Evolutionary conservation across 345 rosid genomes (phyloP).

Genomic region (Luvunga scandens): DNA sequence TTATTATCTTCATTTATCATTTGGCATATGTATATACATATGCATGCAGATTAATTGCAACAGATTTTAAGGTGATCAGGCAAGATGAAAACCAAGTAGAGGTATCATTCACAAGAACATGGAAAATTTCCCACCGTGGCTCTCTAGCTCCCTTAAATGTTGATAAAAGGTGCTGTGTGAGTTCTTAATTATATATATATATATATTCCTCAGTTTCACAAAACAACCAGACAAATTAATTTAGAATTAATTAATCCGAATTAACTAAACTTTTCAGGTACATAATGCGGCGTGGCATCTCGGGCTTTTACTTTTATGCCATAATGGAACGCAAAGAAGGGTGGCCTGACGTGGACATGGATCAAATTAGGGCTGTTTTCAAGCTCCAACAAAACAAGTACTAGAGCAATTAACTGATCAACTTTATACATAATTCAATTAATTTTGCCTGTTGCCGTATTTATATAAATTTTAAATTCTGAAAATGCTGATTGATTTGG

Average conservation of each 20-base stretch:
- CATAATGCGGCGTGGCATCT: slow-evolving; percentile 57
- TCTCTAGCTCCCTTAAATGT: slow-evolving; percentile 64
- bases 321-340: slow-evolving; percentile 67
- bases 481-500: no score
- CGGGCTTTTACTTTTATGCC: slow-evolving; percentile 70
- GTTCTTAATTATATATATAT: no score
- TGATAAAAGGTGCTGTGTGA: slow-evolving; percentile 59
- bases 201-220: no score
- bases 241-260: no score
- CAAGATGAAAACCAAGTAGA: slow-evolving; percentile 56
- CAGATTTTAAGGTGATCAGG: slow-evolving; percentile 43
- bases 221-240: background rate
- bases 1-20: background rate
- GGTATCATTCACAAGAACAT: slow-evolving; percentile 59
- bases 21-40: background rate
- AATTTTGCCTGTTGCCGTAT: background rate
- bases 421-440: background rate
- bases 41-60: slow-evolving; percentile 46
- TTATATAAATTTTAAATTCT: no score
- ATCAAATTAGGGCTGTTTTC: slow-evolving; percentile 80
- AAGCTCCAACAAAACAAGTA: slow-evolving; percentile 61
- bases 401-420: background rate
- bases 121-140: slow-evolving; percentile 37
- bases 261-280: slow-evolving; percentile 39
- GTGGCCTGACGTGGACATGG: slow-evolving; percentile 86